These are phyloP conservation scores for Ophiostoma sp. DNA, from an alignment of 2,329 filamentous ascomycete species.

Conservation along the genomic window DNA sequence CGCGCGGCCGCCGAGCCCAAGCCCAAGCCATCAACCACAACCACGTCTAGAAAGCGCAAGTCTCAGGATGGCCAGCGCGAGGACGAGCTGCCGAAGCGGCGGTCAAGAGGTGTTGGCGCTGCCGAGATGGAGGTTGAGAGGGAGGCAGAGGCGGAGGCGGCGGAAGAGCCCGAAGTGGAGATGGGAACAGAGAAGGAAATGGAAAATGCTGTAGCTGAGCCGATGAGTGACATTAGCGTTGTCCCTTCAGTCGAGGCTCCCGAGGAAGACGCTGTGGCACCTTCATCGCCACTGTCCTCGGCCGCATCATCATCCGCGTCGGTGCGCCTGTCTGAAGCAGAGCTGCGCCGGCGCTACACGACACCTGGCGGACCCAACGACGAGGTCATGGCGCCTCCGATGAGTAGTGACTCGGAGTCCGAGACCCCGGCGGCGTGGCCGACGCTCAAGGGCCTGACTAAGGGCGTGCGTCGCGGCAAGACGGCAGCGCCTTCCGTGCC, in stretches of 20 bases:
- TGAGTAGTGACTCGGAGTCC: constrained; percentile 46
- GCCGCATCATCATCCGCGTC: constrained; percentile 33
- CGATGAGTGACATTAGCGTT: constrained; percentile 11
- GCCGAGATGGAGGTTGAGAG: not conserved
- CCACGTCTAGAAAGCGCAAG: constrained; percentile 26
- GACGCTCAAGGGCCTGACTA: constrained; percentile 47
- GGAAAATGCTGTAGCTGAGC: not conserved
- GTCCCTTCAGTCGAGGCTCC: constrained; percentile 9
- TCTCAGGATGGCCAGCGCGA: constrained; percentile 25
- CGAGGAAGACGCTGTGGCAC: not conserved
- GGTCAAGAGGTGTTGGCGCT: not conserved
- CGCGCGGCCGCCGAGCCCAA: not conserved
- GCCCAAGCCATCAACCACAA: not conserved
- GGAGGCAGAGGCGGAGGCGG: not conserved
- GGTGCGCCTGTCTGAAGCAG: constrained; percentile 26
- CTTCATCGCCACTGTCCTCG: not conserved
- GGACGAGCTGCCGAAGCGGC: constrained; percentile 23
- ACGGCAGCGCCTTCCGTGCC: constrained; percentile 21
- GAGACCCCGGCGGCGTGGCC: constrained; percentile 47
- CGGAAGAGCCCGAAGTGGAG: not conserved
- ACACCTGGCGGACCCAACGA: constrained; percentile 38
- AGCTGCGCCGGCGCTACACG: constrained; percentile 31
- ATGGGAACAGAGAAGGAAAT: not conserved
- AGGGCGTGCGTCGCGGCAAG: constrained; percentile 37
- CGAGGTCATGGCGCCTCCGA: constrained; percentile 49